These are phyloP conservation scores for Teunomyces funiuensis DNA, from an alignment of 805 yeast genomes.

Conservation along the genomic window DNA sequence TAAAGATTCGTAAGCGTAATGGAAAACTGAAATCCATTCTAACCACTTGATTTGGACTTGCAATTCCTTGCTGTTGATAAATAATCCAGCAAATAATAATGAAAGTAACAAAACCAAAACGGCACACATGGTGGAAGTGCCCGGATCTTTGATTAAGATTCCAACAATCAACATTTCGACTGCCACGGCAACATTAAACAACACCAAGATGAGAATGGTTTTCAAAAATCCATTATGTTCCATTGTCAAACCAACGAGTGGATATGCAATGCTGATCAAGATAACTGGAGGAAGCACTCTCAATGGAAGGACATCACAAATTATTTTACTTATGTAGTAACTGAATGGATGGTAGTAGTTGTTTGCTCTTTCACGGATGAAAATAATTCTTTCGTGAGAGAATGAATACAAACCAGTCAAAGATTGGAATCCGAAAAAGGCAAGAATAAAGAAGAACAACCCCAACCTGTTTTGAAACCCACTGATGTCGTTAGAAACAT, in stretches of 20 bases:
- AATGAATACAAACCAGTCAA: constrained; percentile 89
- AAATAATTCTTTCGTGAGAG: constrained; percentile 83
- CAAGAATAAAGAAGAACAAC: constrained; percentile 83
- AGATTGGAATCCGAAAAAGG: constrained; percentile 92
- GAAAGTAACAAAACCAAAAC: constrained; percentile 83
- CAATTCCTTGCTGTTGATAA: constrained; percentile 73
- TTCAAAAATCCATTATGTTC: constrained; percentile 71
- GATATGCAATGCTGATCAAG: constrained; percentile 78
- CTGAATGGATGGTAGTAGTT: constrained; percentile 88
- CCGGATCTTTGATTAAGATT: constrained; percentile 81
- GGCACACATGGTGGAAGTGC: constrained; percentile 88
- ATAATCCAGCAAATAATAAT: constrained; percentile 87
- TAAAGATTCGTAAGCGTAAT: constrained; percentile 92
- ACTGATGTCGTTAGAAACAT: constrained; percentile 83
- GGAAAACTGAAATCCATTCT: constrained; percentile 86
- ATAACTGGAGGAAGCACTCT: constrained; percentile 90
- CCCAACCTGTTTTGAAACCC: constrained; percentile 97
- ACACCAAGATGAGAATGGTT: constrained; percentile 64
- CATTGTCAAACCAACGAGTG: constrained; percentile 84
- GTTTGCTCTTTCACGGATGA: constrained; percentile 90
- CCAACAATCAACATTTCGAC: constrained; percentile 86
- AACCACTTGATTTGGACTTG: constrained; percentile 62
- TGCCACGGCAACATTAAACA: constrained; percentile 86
- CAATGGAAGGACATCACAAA: constrained; percentile 91
- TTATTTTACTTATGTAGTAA: constrained; percentile 79